Base-by-base conservation (phyloP, 2,329 filamentous ascomycete genomes). In the Diaporthe citriasiana region DNA sequence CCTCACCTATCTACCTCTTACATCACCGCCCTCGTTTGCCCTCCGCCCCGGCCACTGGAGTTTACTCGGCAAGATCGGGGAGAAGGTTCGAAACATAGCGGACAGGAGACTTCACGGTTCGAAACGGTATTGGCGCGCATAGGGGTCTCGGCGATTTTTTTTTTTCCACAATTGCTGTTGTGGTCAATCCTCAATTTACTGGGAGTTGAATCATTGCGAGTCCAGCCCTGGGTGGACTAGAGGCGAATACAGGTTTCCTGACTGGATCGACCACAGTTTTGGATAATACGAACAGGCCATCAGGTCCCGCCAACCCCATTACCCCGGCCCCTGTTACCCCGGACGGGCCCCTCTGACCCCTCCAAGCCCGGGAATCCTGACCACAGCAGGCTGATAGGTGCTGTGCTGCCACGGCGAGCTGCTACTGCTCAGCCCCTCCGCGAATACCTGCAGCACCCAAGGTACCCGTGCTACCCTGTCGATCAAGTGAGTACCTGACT, bases 301-400 rank as follows among this genome's bases (percentile, higher is more conserved):
- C 27, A 19, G 60, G 60, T 12, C 45, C 45, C 45, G 60, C 60
- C 60, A 33, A 4, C 25, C 25, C 53, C 60, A 60, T 17, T 40
- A 45, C 38, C 59, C 70, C 70, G 40, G 57, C 57, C 57, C 63
- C n/a, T 57, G 38, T 45, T 55, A 71, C 47, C 71, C 71, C 72
- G 68, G 72, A 71, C 68, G 51, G 63, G n/a, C 40, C 59, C 27
- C 71, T 70, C 55, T 70, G 57, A 71, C 72, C 72, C 72, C 63
- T 57, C 40, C 53, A 15, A 70, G 42, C 63, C 40, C 42, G 47
- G 63, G 63, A 40, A 22, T 50, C 60, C 60, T 27, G 19, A 51
- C 60, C 60, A 66, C 60, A 51, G 60, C 60, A 33, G 59, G 59
- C 59, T 47, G 57, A 60, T 42, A 47, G 27, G 56, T 17, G 56